Base-by-base conservation (phyloP, 371 early-diverging fungal genomes). In the Syncephalastrum racemosum region DNA sequence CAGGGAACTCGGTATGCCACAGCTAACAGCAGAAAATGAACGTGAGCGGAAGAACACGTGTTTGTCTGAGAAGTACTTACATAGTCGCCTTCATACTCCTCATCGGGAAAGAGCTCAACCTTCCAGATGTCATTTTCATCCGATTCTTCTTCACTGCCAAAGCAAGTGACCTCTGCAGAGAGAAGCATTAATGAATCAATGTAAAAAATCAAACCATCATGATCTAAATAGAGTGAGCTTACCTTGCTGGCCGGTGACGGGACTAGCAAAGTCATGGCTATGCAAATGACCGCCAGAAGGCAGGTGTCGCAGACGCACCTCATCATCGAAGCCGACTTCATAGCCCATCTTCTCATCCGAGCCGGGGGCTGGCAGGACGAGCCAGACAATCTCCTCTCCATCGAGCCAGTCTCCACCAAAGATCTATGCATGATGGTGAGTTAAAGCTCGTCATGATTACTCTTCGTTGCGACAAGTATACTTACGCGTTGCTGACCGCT, bases 51-150 rank as follows among this genome's bases (percentile, higher is more conserved):
- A 6, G 44, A 4, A 31, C 54, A 24, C 42, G 8, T 19, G 24
- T 52, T 15, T 31, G 10, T 18, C 46, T n/a, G 24, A 46, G 14
- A 7, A 25, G 46, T 5, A 64, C 59, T 58, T 62, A 61, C 67
- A 51, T 45, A 40, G 31, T 64, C 67, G 48, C 25, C 60, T 46
- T 72, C 73, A 47, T 71, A 73, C 13, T 71, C 71, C 20, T 64
- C 66, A 15, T 77, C 77, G 13, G 74, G 68, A 62, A 70, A 80
- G 48, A 73, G 71, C 46, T 83, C 78, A 16, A 86, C 67, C 14
- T 77, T 53, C 87, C 87, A 86, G 57, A 78, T 66, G 52, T 86
- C 87, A 58, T 87, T 87, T 36, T 79, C 68, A 54, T 87, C 87
- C 15, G 67, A 68, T 2, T 49, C 48, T 20, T 51, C 41, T 18